Evolutionary conservation across 2,329 filamentous ascomycete species (phyloP), one percentile per base, ranked within the genome.

Genomic region (Alternaria brassicicola): DNA sequence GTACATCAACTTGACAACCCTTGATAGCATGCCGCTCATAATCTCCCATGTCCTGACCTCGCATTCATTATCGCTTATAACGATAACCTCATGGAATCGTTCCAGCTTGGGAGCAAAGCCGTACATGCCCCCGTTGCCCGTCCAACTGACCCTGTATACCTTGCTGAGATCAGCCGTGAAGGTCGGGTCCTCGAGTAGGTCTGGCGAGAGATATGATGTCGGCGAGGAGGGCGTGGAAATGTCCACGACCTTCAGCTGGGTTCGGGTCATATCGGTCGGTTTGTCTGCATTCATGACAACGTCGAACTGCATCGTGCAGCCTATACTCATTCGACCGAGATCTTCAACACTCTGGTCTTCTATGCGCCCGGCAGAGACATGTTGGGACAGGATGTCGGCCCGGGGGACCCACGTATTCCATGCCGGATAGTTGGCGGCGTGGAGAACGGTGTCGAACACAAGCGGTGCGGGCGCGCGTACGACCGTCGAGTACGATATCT

Each of bases 381-480:
- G 50, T 9, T 65, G 66, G 4, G 54, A 43, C 15, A 53, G 36
- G n/a, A 69, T 56, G 15, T 46, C 47, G 15, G 54, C 63, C n/a
- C 36, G 41, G 3, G 65, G 67, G 10, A 69, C 60, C 51, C 66
- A 68, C 0, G 65, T 66, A 36, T 65, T 67, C 67, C 67, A 69
- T 12, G 55, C 30, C 3, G 56, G 26, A n/a, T 68, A 69, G 12
- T 64, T 57, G 3, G 59, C 57, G 2, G 54, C 54, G 46, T 59
- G 57, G 3, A 68, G 48, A n/a, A 69, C 17, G 7, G 62, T 52
- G 10, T 61, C 52, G 26, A 69, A 67, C 25, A 69, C 59, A n/a
- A 63, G 57, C 6, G 61, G 39, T 12, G 67, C 67, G 2, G 67
- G 66, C 7, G 67, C 67, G 13, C 30, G 48, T 10, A 65, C 53